phyloP scores from a whole-genome alignment of 1,284 basidiomycete genomes.

The Trichosporon sp. region DNA sequence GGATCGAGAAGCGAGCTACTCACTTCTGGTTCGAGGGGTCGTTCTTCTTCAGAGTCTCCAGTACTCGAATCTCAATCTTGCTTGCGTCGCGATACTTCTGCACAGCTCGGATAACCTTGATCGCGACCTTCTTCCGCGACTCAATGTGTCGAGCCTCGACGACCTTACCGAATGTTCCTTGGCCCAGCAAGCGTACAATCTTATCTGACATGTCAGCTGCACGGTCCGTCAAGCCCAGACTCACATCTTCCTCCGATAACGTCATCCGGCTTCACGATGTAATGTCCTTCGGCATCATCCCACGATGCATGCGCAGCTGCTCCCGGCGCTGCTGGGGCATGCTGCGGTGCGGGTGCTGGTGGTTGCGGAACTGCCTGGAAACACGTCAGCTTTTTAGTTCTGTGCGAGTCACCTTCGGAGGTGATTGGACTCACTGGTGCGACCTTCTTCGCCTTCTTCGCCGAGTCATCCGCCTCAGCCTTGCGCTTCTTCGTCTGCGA shows the following conservation, averaged over 20 bases:
- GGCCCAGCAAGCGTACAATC: slow-evolving; percentile 85
- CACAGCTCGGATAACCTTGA: slow-evolving; percentile 97
- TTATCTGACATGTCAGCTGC: slow-evolving; percentile 65
- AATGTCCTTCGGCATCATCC: slow-evolving; percentile 94
- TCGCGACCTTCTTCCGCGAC: slow-evolving; percentile 76
- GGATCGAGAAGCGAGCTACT: slow-evolving; percentile 52
- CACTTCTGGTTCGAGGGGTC: slow-evolving; percentile 89
- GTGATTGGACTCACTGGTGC: slow-evolving; percentile 35
- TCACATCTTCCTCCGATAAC: slow-evolving; percentile 78
- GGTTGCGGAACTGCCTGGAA: slow-evolving; percentile 25
- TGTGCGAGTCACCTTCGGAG: slow-evolving; percentile 24
- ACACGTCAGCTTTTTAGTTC: slow-evolving; percentile 24
- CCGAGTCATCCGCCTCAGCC: slow-evolving; percentile 45
- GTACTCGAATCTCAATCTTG: slow-evolving; percentile 95
- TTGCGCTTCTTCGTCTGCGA: slow-evolving; percentile 45
- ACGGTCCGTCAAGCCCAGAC: slow-evolving; percentile 42
- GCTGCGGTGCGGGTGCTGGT: slow-evolving; percentile 24
- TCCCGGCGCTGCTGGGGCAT: slow-evolving; percentile 15
- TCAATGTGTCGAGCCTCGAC: slow-evolving; percentile 88
- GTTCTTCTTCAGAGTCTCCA: slow-evolving; percentile 85
- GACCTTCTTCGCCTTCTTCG: slow-evolving; percentile 42
- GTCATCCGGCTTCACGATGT: slow-evolving; percentile 87
- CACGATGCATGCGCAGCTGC: slow-evolving; percentile 62
- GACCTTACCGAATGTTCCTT: slow-evolving; percentile 99
- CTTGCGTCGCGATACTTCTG: slow-evolving; percentile 98